These are phyloP conservation scores for Pseudisothecium myosuroides DNA, from an alignment of 225 moss, liverwort and hornwort genomes.

Conservation along the genomic window DNA sequence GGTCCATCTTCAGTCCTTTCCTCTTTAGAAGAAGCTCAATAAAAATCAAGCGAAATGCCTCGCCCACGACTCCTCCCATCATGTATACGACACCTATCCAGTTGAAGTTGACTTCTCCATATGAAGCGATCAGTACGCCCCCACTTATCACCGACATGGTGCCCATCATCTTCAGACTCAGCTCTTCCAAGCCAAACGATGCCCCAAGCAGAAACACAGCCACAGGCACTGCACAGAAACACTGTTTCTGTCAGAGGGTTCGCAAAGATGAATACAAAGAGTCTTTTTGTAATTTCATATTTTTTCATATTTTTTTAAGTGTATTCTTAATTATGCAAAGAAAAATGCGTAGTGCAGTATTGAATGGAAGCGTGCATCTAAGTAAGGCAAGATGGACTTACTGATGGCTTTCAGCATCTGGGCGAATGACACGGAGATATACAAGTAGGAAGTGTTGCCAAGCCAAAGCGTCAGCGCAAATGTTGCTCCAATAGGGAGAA, in stretches of 20 bases:
- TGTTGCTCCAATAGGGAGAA: conserved; percentile 54
- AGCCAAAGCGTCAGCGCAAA: conserved; percentile 64
- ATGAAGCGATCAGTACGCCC: conserved; percentile 50
- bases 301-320: not conserved
- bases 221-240: conserved; percentile 50
- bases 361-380: not conserved
- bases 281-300: not conserved
- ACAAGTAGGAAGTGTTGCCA: conserved; percentile 62
- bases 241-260: not conserved
- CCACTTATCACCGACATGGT: conserved; percentile 54
- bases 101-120: conserved; percentile 56
- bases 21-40: conserved; percentile 51
- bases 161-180: conserved; percentile 47
- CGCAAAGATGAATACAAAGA: not conserved
- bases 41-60: conserved; percentile 58
- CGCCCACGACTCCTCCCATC: conserved; percentile 60
- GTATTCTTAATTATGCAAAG: not conserved
- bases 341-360: not conserved
- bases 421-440: conserved; percentile 58
- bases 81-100: conserved; percentile 63
- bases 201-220: conserved; percentile 53
- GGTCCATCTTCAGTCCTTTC: conserved; percentile 56
- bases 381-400: conserved; percentile 9
- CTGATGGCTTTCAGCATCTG: conserved; percentile 68
- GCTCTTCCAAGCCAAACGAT: conserved; percentile 45